Evolutionary conservation across 139 green algal genomes (phyloP), one percentile per base, ranked within the genome.

Genomic region (Asterochloris erici): DNA sequence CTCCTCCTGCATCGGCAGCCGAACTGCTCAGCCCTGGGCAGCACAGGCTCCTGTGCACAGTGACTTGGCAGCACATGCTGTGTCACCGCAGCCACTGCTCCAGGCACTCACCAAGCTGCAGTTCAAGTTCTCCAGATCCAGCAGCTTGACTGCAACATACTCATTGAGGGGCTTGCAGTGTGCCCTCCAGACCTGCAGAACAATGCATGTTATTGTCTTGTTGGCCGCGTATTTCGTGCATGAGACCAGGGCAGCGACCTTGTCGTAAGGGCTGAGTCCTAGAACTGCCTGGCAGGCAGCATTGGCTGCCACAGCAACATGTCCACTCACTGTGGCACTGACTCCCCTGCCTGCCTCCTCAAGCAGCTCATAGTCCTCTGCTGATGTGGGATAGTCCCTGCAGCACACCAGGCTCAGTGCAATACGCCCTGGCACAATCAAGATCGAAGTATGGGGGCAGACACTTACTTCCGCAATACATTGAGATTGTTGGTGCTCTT

Each of bases 101-200:
- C 74, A 26, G 27, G 13, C 15, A 23, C 82, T 69, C 27, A 94
- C 93, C 87, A 98, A 88, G 84, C 88, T 91, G 90, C 90, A 95
- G 83, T 94, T 96, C 74, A 97, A 86, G 83, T 93, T 94, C 82
- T 99, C 97, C 79, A 99, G 84, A 86, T 99, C 96, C 83, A 99
- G 85, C 70, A 95, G 91, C 90, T 99, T 99, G 24, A 99, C 91
- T 17, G 97, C 96, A 10, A 99, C 93, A 10, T 92, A 87, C 77
- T 97, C 93, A 11, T 92, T 86, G 38, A 89, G 82, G 6, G 91
- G 84, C 64, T 93, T 88, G 87, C 94, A 98, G 19, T 86, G 84
- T 1, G 96, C 96, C 13, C 91, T 90, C 84, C 93, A 96, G 11
- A 98, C 94, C 92, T 97, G 86, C 61, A 27, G 10, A 64, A 70